phyloP scores from a whole-genome alignment of 768 basidiomycete species.

The Rhodosporidiobolus odoratus region DNA sequence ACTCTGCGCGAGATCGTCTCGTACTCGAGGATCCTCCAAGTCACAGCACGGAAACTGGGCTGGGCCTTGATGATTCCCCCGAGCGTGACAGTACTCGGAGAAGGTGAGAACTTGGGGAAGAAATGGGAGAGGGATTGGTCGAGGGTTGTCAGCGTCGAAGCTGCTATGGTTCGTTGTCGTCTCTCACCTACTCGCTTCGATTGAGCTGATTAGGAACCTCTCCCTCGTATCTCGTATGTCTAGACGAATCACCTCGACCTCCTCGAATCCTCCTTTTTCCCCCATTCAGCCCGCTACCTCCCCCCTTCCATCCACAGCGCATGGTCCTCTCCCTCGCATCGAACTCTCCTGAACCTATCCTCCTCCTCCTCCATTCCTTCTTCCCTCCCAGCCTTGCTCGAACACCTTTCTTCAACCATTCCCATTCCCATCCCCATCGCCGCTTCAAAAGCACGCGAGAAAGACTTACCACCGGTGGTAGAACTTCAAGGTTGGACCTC shows the following conservation, averaged over 20 bases:
- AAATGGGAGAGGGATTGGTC: not conserved
- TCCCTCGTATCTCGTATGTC: not conserved
- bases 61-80: not conserved
- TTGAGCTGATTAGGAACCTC: too few relatives aligned
- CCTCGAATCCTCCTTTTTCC: slow-evolving; percentile 1
- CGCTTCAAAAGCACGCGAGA: too few relatives aligned
- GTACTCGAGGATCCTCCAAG: not conserved
- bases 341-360: too few relatives aligned
- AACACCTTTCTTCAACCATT: too few relatives aligned
- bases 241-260: not conserved
- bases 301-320: not conserved
- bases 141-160: not conserved
- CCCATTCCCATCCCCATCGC: too few relatives aligned
- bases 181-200: not conserved
- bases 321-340: not conserved
- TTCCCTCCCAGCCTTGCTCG: too few relatives aligned
- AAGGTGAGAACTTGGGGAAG: not conserved
- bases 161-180: not conserved
- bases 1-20: not conserved
- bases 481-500: not conserved
- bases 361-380: not conserved
- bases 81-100: not conserved
- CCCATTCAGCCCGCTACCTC: not conserved
- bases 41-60: not conserved
- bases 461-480: not conserved